Evolutionary conservation across 257 asterid genomes (phyloP), one percentile per base, ranked within the genome.

Genomic region (Nicotiana noctiflora): DNA sequence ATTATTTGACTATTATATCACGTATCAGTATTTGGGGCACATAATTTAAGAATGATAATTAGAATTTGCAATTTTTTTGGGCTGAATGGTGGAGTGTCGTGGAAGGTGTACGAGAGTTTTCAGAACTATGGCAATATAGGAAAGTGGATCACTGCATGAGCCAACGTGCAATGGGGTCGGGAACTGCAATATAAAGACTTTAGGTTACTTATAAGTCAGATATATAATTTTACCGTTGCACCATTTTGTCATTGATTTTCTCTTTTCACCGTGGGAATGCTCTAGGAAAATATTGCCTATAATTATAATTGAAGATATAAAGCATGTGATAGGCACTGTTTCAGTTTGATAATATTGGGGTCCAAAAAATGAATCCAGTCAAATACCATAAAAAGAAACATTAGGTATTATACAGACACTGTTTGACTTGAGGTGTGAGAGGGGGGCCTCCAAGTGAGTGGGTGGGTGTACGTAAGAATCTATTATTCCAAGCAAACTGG

Each of bases 401-500:
- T 7, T 32, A 66, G n/a, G 56, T 68, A 40, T n/a, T 12, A 70
- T 6, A 70, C 34, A 2, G 34, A 70, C 19, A 7, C 23, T 72
- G 40, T 72, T 44, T 23, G 15, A 23, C 40, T 23, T 40, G 34
- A 44, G 7, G 25, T 4, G 5, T 32, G 37, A 9, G 23, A 6
- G 68, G 32, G 32, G 72, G 15, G 18, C 81, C 81, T 34, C 32
- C 72, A 57, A 31, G 40, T 75, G 77, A 75, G 46, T 64, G 52
- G 81, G 25, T 7, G 21, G 32, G 78, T 23, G 59, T 13, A 40
- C 56, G 37, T 65, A 74, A 80, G 87, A 86, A 87, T 86, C 85
- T 79, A 82, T 77, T 19, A 67, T 67, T 68, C 74, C 74, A 76
- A 81, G 82, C 86, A 53, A 76, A 82, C 82, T 85, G 89, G 84